Percentiles rank a stretch among this genome's conserved stretches.
These are phyloP conservation scores for Phanerochaete carnosa DNA, from an alignment of 768 basidiomycete genomes.

Conservation along the genomic window DNA sequence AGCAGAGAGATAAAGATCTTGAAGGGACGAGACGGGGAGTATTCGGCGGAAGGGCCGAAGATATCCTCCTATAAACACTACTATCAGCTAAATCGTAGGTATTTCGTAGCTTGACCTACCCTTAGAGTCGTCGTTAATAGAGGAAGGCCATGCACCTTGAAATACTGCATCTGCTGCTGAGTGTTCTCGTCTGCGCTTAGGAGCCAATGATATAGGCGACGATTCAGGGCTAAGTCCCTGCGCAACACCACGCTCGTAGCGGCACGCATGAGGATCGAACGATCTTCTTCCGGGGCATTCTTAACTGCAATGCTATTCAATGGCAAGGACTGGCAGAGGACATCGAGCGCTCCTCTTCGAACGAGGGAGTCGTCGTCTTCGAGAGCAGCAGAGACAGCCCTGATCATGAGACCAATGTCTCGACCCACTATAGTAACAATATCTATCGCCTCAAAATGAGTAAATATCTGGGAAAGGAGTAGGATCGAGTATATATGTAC, in stretches of 20 bases:
- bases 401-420: constrained; percentile 91
- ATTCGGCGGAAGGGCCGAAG: constrained; percentile 66
- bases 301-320: constrained; percentile 70
- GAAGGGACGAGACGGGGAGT: constrained; percentile 82
- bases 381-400: constrained; percentile 87
- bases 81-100: constrained; percentile 11
- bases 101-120: constrained; percentile 33
- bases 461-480: background rate
- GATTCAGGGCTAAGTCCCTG: constrained; percentile 88
- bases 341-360: constrained; percentile 79
- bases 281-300: constrained; percentile 68
- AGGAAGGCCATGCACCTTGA: constrained; percentile 67
- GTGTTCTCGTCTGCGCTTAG: constrained; percentile 78
- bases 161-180: constrained; percentile 69
- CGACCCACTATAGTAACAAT: constrained; percentile 72
- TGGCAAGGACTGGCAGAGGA: constrained; percentile 73
- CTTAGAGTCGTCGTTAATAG: constrained; percentile 68
- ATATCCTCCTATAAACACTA: constrained; percentile 60
- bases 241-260: constrained; percentile 88
- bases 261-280: constrained; percentile 80
- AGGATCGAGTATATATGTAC: constrained; percentile 32
- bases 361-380: constrained; percentile 94
- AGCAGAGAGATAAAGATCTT: constrained; percentile 93
- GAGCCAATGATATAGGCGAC: constrained; percentile 91
- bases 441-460: constrained; percentile 35